phyloP scores from a whole-genome alignment of 2,329 filamentous ascomycete genomes.

The Aspergillus alliaceus region DNA sequence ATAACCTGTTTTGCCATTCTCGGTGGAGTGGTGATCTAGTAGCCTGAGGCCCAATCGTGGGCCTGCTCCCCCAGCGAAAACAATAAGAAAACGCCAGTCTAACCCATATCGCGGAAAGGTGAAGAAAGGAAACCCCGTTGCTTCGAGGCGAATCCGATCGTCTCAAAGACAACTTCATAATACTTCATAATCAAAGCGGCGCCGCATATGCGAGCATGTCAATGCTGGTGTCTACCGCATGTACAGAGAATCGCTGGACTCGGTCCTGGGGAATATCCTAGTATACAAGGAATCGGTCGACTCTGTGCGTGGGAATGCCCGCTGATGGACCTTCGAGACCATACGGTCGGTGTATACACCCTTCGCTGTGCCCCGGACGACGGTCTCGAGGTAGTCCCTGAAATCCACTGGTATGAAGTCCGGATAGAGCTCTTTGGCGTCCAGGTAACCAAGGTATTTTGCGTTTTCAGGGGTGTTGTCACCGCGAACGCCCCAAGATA shows the following conservation, averaged over 20 bases:
- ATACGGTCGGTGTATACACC: conserved; percentile 38
- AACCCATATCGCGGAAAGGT: not conserved
- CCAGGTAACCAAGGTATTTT: conserved; percentile 56
- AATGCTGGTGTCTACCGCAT: conserved; percentile 26
- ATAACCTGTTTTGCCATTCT: not conserved
- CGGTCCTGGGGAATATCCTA: conserved; percentile 35
- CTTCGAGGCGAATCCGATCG: not conserved
- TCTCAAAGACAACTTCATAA: not conserved
- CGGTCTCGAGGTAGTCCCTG: conserved; percentile 40
- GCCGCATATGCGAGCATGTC: not conserved
- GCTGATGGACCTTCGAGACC: conserved; percentile 37
- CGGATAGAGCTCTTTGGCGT: conserved; percentile 55
- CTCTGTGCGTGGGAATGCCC: conserved; percentile 36
- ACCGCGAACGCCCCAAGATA: conserved; percentile 50
- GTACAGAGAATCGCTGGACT: conserved; percentile 37
- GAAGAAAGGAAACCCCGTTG: not conserved
- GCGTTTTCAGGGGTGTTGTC: conserved; percentile 57
- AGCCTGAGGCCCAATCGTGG: not conserved
- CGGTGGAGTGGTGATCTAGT: not conserved
- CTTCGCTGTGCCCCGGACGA: conserved; percentile 43
- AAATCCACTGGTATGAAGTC: conserved; percentile 47
- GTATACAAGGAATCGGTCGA: conserved; percentile 38
- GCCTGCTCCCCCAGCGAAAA: not conserved
- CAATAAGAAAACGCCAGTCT: conserved; percentile 5
- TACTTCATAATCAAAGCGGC: conserved; percentile 2